These are phyloP conservation scores for Trichosporon sp. DNA, from an alignment of 1,284 basidiomycete genomes.

Conservation along the genomic window DNA sequence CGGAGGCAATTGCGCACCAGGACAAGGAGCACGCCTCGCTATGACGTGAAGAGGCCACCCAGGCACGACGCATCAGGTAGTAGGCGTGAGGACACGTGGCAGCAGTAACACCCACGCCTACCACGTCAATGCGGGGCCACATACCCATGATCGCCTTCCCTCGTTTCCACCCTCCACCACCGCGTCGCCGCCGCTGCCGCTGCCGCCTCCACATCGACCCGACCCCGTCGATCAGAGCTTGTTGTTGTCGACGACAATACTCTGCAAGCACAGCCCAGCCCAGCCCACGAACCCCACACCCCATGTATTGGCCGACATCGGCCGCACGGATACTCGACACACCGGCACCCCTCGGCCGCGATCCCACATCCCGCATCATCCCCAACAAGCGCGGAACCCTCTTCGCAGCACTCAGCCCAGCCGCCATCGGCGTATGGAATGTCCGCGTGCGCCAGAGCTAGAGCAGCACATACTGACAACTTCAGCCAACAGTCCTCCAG, in stretches of 20 bases:
- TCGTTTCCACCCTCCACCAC: too few species aligned
- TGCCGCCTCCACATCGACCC: too few species aligned
- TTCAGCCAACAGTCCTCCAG: constrained; percentile 70
- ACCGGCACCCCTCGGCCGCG: constrained; percentile 35
- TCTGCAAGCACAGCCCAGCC: neutral
- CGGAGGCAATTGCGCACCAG: too few species aligned
- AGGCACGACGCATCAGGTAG: too few species aligned
- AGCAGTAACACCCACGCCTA: too few species aligned
- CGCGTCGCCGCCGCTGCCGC: too few species aligned
- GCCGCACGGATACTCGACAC: constrained; percentile 30
- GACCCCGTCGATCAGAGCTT: neutral
- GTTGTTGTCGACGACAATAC: neutral
- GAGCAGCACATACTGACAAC: neutral
- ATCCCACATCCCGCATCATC: constrained; percentile 57
- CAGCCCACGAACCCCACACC: too few species aligned
- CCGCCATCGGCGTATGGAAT: constrained; percentile 69
- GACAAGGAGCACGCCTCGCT: too few species aligned
- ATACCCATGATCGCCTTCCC: too few species aligned
- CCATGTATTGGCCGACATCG: constrained; percentile 48
- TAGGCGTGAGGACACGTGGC: too few species aligned
- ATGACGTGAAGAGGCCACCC: too few species aligned
- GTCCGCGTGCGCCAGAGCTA: constrained; percentile 60
- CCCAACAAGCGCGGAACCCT: constrained; percentile 68
- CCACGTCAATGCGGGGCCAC: too few species aligned
- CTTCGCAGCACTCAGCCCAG: constrained; percentile 67